Base-by-base conservation (phyloP, 495 filamentous ascomycete species). In the Amniculicola lignicola region DNA sequence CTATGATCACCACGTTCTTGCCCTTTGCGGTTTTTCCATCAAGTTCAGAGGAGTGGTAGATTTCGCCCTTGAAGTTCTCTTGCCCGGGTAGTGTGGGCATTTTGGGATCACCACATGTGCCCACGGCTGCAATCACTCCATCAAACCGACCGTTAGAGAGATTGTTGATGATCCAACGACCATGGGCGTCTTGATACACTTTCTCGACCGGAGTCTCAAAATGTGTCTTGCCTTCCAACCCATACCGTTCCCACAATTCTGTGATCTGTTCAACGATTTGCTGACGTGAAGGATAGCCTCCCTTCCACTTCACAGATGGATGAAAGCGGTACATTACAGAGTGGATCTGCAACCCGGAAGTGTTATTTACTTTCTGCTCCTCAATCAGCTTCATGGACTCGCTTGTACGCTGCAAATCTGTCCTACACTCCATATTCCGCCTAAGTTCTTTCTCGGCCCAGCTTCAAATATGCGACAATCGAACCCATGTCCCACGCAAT, bases 291-390 rank as follows among this genome's bases (percentile, higher is more conserved):
- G 89, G 89, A 64, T 94, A 93, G 37, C 86, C 85, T 12, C 71
- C 70, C n/a, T 75, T 71, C 80, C 87, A 93, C 44, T 75, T 73
- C 2, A 94, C 80, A 0, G 85, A 87, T 0, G 89, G 89, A 54
- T 90, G 87, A 69, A 93, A 95, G 25, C 89, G 81, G 69, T 91
- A 93, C 88, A 93, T 91, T 53, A 90, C 70, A 36, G 83, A 87
- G 67, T 93, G 86, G 31, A 93, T 88, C 59, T 93, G 88, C 0
- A 93, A 78, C 36, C 84, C 78, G 1, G 86, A 89, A 9, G 88
- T 91, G 53, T 85, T 87, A 74, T 91, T 91, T 35, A 92, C 89
- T 72, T 80, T 78, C 83, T 89, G 35, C 11, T 62, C 14, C 35
- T 15, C n/a, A 35, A 4, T 16, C 23, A 31, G 49, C n/a, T 19